Conservation (phyloP, 306 rosid genomes). For the Citrullus colocynthis region DNA sequence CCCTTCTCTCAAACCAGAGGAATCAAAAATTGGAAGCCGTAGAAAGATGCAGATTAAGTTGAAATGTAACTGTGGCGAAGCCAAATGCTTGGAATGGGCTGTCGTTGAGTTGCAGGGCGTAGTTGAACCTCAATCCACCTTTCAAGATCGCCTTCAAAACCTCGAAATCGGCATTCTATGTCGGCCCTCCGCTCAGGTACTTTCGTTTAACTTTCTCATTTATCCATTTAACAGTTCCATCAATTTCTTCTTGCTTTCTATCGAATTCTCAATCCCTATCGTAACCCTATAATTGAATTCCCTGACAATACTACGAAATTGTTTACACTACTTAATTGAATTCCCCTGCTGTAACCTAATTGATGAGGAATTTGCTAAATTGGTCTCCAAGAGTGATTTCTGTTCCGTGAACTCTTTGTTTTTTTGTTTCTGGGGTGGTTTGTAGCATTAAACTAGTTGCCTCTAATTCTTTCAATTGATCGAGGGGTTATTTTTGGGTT, state of each 20-base stretch:
- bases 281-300: neutral
- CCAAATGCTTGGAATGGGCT: conserved; percentile 65
- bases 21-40: neutral
- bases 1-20: neutral
- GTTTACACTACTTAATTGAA: neutral
- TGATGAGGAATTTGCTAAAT: neutral
- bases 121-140: conserved; percentile 48
- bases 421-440: neutral
- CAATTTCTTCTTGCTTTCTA: neutral
- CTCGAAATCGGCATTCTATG: conserved; percentile 60
- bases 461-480: neutral
- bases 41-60: conserved; percentile 50
- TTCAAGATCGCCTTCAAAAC: conserved; percentile 44
- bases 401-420: neutral
- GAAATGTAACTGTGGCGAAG: conserved; percentile 51
- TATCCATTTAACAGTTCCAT: neutral
- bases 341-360: neutral
- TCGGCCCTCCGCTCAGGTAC: conserved; percentile 64
- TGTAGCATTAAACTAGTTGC: neutral
- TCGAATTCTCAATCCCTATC: neutral
- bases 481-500: neutral
- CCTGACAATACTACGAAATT: neutral
- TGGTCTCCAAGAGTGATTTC: neutral
- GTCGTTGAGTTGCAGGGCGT: conserved; percentile 63
- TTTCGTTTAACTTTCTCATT: neutral